Percentiles rank a stretch among this genome's conserved stretches.
phyloP scores from a whole-genome alignment of 2,329 filamentous ascomycete species.

The Colletotrichum eremochloae region DNA sequence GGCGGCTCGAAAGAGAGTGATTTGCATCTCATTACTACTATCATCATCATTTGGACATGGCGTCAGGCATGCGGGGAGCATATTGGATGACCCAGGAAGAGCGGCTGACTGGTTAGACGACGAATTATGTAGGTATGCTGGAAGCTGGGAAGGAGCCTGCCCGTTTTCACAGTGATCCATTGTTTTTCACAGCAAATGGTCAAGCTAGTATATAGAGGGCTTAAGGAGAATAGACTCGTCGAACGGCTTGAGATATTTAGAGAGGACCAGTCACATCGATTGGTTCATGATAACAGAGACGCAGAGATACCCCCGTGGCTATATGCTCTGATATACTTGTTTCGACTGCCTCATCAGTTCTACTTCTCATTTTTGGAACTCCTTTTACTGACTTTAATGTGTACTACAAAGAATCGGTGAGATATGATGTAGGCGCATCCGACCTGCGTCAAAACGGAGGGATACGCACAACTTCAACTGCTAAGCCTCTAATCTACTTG shows the following conservation, averaged over 20 bases:
- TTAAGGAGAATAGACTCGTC: slow-evolving; percentile 23
- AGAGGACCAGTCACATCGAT: slow-evolving; percentile 13
- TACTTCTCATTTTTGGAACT: neutral
- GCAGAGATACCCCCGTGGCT: no score
- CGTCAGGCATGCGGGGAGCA: slow-evolving; percentile 32
- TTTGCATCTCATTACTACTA: slow-evolving; percentile 33
- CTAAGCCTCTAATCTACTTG: neutral
- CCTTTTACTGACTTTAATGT: neutral
- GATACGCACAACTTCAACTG: neutral
- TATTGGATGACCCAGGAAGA: slow-evolving; percentile 26
- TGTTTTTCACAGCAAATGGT: slow-evolving; percentile 2
- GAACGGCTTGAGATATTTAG: slow-evolving; percentile 8
- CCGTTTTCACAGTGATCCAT: slow-evolving; percentile 16
- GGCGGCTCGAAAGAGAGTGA: slow-evolving; percentile 35
- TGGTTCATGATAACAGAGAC: neutral
- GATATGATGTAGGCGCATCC: neutral
- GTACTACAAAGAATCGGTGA: neutral
- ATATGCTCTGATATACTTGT: neutral
- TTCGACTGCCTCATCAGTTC: no score
- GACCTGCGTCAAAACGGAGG: neutral
- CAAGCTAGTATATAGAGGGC: slow-evolving; percentile 17
- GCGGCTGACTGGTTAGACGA: slow-evolving; percentile 26
- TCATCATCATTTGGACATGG: slow-evolving; percentile 25
- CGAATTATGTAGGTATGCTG: slow-evolving; percentile 24
- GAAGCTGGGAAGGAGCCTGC: neutral